Evolutionary conservation across 169 alveolate species (phyloP), one percentile per base, ranked within the genome.

Genomic region (Perkinsus marinus): DNA sequence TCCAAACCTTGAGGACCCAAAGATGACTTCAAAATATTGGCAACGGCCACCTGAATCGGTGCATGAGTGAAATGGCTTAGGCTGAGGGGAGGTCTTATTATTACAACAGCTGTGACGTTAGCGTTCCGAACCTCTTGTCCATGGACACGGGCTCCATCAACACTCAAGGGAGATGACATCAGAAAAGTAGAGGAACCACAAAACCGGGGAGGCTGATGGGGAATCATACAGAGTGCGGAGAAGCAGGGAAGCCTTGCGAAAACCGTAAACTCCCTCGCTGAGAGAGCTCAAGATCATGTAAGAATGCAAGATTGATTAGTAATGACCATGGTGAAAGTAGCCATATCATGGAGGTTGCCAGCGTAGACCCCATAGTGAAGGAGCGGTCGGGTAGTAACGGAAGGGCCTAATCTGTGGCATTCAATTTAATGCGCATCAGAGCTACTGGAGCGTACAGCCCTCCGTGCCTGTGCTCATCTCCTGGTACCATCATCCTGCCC

Each of bases 1-100:
- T 98, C 99, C 57, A 99, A 95, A 37, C 99, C 99, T 91, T 98
- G 98, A 16, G 99, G 99, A 39, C 99, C 99, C 92, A 99, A 96
- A 30, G 99, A 97, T 39, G 99, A 96, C 94, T 97, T 98, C 91
- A 99, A 97, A 43, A 99, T 97, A 94, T 99, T 98, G 39, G 99
- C 99, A 68, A 99, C 94, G 39, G 99, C 98, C 7, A 57, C 79
- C 79, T 57, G 22, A 57, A 10, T 6, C 46, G 10, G 46, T 10
- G 10, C 19, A 41, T 3, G 46, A 10, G 10, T 3, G 46, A 3
- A 3, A 10, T 41, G 46, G 46, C 46, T 41, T 41, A 41, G 46
- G 46, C 46, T 6, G 46, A 3, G 9, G 17, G 68, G 68, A 10
- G 26, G 17, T 43, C 68, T 57, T 57, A 16, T 57, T 19, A 13